phyloP scores from a whole-genome alignment of 352 stramenopile species.

The Globisporangium viniferum region DNA sequence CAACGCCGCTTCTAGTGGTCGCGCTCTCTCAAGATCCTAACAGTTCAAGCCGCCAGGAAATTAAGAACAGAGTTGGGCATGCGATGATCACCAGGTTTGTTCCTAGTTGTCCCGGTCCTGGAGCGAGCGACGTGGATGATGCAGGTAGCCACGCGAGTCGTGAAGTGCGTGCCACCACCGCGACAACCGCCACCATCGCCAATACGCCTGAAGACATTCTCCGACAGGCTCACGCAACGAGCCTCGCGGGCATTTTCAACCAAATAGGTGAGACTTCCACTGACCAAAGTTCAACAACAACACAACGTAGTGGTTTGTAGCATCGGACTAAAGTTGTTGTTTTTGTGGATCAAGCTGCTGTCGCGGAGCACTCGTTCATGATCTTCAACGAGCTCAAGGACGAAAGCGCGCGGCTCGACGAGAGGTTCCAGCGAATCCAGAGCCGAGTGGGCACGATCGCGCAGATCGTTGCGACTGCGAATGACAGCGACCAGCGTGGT shows the following conservation, averaged over 20 bases:
- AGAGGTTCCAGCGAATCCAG: constrained; percentile 30
- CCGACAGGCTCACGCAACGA: constrained; percentile 39
- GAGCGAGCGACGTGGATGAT: background rate
- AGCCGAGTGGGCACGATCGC: constrained; percentile 30
- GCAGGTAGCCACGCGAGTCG: background rate
- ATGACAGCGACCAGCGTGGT: background rate
- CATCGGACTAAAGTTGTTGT: background rate
- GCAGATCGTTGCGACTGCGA: constrained; percentile 22
- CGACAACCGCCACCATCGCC: background rate
- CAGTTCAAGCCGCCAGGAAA: background rate
- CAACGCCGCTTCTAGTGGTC: background rate
- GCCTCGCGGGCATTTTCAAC: constrained; percentile 43
- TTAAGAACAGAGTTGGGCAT: background rate
- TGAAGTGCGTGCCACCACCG: background rate
- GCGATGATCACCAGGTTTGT: constrained; percentile 17
- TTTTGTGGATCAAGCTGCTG: constrained; percentile 22
- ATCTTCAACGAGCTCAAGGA: constrained; percentile 49
- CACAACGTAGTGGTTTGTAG: background rate
- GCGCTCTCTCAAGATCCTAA: background rate
- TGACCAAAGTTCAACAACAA: background rate
- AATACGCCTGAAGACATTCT: constrained; percentile 37
- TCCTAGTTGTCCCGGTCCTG: background rate
- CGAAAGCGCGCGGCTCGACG: constrained; percentile 26
- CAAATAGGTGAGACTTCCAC: constrained; percentile 37
- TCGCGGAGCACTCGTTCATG: constrained; percentile 47